These are phyloP conservation scores for Mycothermus thermophilus DNA, from an alignment of 495 filamentous ascomycete genomes.

Conservation along the genomic window DNA sequence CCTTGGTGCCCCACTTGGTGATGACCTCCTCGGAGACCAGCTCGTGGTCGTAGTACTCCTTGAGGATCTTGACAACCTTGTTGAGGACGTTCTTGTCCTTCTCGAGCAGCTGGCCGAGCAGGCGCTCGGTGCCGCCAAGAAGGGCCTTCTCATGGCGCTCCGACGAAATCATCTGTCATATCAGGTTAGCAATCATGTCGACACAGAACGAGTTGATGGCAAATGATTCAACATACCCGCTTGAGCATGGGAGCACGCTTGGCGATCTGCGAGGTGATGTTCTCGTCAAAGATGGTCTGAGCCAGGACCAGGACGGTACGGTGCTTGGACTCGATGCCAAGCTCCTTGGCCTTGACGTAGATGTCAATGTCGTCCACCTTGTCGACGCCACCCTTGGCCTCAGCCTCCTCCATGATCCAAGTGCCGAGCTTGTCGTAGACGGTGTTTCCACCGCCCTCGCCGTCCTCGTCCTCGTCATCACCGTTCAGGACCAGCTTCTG, in stretches of 20 bases:
- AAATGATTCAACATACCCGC: slow-evolving; percentile 41
- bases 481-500: slow-evolving; percentile 72
- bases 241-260: slow-evolving; percentile 73
- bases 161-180: slow-evolving; percentile 56
- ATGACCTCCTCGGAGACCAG: slow-evolving; percentile 75
- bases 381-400: slow-evolving; percentile 53
- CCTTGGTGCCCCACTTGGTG: slow-evolving; percentile 82
- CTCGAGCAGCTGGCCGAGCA: slow-evolving; percentile 53
- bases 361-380: slow-evolving; percentile 77
- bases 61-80: slow-evolving; percentile 70
- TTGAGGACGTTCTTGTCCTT: slow-evolving; percentile 65
- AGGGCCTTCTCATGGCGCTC: slow-evolving; percentile 94
- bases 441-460: slow-evolving; percentile 59
- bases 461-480: slow-evolving; percentile 72
- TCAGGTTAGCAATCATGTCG: slow-evolving; percentile 20
- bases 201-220: not conserved
- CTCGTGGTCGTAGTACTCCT: slow-evolving; percentile 78
- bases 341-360: slow-evolving; percentile 89
- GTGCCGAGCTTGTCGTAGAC: slow-evolving; percentile 84
- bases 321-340: slow-evolving; percentile 91
- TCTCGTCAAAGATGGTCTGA: slow-evolving; percentile 85
- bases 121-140: slow-evolving; percentile 91
- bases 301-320: slow-evolving; percentile 83
- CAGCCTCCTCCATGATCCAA: slow-evolving; percentile 72
- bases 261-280: slow-evolving; percentile 68